Base-by-base conservation (phyloP, 768 basidiomycete species). In the Agrocybe pediades region DNA sequence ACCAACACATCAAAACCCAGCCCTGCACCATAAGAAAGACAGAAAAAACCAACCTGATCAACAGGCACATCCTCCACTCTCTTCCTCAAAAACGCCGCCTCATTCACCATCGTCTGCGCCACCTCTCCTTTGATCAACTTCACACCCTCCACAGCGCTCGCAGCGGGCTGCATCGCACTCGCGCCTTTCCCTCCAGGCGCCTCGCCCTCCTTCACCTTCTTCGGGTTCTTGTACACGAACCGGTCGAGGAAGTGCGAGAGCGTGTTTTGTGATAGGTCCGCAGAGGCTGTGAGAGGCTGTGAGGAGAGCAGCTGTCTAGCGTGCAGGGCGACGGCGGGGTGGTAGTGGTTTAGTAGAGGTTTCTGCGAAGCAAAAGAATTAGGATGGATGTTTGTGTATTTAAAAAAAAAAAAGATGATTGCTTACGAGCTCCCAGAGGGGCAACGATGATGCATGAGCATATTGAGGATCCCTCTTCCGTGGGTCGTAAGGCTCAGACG, bases 171-270 rank as follows among this genome's bases (percentile, higher is more conserved):
- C 97, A 98, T 98, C 50, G 91, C 90, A 56, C 88, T 92, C 0
- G 84, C 78, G n/a, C 82, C 73, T 24, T 59, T 59, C 7, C 81
- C 73, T 75, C 78, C 42, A 48, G 51, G 44, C 19, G 53, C 63
- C 41, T 63, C 69, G 21, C 70, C 67, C 6, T 65, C 71, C 27
- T 62, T 68, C 20, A 67, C 61, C 62, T 88, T 86, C 74, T 98
- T 98, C 1, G 95, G 87, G 67, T 98, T 98, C 70, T 95, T 92
- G 77, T 93, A 98, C 40, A 98, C 92, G 73, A 98, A 98, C 2
- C 95, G 85, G 66, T 98, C 97, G 36, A 98, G 82, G 83, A 99
- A 98, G 63, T 95, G 92, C 0, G 91, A 87, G 20, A 98, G 83
- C 0, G 95, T 95, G 73, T 97, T 95, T 52, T 94, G 85, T 9